phyloP scores from a whole-genome alignment of 192 early-diverging fungal species.

The Allomyces arbusculus region DNA sequence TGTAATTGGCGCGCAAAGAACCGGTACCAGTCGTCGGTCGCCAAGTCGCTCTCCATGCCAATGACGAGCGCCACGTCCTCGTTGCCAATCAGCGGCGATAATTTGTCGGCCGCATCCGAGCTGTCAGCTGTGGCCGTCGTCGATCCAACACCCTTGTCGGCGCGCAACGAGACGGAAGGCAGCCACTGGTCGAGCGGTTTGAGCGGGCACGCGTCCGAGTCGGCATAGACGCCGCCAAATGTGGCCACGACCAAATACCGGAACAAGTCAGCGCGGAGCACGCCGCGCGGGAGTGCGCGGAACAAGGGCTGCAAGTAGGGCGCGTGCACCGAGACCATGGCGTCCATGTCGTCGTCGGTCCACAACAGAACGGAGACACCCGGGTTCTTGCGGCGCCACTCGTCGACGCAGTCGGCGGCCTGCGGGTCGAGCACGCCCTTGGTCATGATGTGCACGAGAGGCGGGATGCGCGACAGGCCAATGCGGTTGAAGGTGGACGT shows the following conservation, averaged over 20 bases:
- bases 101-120: neutral
- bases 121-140: neutral
- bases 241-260: constrained; percentile 13
- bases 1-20: constrained; percentile 1
- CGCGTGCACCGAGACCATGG: no score
- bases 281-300: neutral
- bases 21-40: neutral
- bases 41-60: neutral
- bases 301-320: neutral
- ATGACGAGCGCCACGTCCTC: neutral
- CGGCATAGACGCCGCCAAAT: constrained; percentile 16
- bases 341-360: no score
- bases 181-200: constrained; percentile 10
- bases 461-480: no score
- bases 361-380: no score
- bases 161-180: neutral
- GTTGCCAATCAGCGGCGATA: neutral
- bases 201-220: constrained; percentile 9
- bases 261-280: neutral
- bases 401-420: no score
- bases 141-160: neutral
- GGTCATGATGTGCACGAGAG: no score
- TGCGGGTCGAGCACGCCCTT: no score
- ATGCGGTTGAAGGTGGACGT: no score
- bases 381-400: no score